These are phyloP conservation scores for Haberlea rhodopensis DNA, from an alignment of 257 asterid genomes.

Conservation along the genomic window DNA sequence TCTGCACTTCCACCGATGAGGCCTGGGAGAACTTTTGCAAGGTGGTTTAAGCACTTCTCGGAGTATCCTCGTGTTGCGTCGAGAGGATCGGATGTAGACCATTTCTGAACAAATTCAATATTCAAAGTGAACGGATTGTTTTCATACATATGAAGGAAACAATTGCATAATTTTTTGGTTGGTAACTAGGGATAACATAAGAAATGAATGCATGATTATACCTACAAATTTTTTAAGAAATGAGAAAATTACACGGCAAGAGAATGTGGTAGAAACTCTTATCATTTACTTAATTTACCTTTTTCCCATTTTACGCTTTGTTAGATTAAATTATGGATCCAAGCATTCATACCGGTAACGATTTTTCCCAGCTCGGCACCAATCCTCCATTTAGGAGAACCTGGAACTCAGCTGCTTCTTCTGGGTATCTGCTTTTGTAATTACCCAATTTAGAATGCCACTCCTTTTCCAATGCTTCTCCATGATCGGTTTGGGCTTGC, in stretches of 20 bases:
- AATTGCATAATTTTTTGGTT: too few species aligned
- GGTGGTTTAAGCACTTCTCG: slow-evolving; percentile 44
- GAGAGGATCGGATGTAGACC: slow-evolving; percentile 43
- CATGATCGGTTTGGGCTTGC: slow-evolving; percentile 40
- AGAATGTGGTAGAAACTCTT: too few species aligned
- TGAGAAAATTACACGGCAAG: too few species aligned
- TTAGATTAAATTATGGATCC: background rate
- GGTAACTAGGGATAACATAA: too few species aligned
- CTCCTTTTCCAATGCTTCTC: slow-evolving; percentile 38
- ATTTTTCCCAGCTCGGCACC: too few species aligned
- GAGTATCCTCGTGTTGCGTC: slow-evolving; percentile 61
- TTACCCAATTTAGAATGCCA: slow-evolving; percentile 42
- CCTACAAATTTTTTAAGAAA: too few species aligned
- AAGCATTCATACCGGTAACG: too few species aligned
- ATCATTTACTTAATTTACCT: too few species aligned
- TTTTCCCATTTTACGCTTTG: background rate
- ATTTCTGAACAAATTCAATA: slow-evolving; percentile 30
- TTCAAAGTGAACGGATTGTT: background rate
- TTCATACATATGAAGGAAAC: background rate
- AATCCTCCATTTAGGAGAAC: slow-evolving; percentile 29
- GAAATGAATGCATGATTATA: too few species aligned
- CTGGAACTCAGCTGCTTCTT: slow-evolving; percentile 49
- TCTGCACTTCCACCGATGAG: slow-evolving; percentile 67
- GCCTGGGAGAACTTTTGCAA: slow-evolving; percentile 56
- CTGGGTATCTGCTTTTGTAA: slow-evolving; percentile 40